These are phyloP conservation scores for Ganoderma boninense DNA, from an alignment of 1,284 basidiomycete species.

Conservation along the genomic window DNA sequence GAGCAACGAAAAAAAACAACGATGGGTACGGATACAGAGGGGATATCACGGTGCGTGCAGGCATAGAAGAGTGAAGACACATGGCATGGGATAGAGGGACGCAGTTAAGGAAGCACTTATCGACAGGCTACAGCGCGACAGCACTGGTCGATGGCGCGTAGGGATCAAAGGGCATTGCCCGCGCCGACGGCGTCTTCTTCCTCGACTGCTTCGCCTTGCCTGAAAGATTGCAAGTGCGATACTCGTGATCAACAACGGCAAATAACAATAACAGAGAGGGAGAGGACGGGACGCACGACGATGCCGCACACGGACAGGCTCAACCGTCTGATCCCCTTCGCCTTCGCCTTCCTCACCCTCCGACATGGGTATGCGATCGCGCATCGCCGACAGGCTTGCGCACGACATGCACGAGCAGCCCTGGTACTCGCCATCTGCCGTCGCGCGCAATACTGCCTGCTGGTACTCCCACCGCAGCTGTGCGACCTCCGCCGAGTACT, in stretches of 20 bases:
- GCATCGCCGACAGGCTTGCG: constrained; percentile 19
- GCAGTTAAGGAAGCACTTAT: constrained; percentile 1
- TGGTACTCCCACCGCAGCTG: constrained; percentile 30
- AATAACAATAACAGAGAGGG: background rate
- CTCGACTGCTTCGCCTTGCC: constrained; percentile 17
- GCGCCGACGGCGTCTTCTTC: constrained; percentile 16
- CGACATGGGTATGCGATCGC: constrained; percentile 15
- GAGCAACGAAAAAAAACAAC: too few species aligned
- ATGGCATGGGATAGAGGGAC: background rate
- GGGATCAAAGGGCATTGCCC: constrained; percentile 21
- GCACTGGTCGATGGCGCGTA: constrained; percentile 30
- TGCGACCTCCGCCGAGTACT: constrained; percentile 28
- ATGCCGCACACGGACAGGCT: constrained; percentile 17
- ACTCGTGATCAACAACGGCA: background rate
- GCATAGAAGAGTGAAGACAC: background rate
- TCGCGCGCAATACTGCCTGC: constrained; percentile 21
- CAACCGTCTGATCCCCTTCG: constrained; percentile 8
- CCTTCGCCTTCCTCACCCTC: constrained; percentile 5
- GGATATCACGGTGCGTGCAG: background rate
- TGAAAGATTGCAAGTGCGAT: constrained; percentile 4
- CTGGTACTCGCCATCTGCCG: constrained; percentile 3
- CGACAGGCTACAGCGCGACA: constrained; percentile 5
- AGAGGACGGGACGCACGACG: constrained; percentile 18
- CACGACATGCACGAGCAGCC: constrained; percentile 27
- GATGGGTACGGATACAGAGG: background rate